A percentile compares a stretch with the other conserved stretches of the same genome.
Evolutionary conservation across 2,329 filamentous ascomycete species (phyloP).

Genomic region (Diaporthe vexans): DNA sequence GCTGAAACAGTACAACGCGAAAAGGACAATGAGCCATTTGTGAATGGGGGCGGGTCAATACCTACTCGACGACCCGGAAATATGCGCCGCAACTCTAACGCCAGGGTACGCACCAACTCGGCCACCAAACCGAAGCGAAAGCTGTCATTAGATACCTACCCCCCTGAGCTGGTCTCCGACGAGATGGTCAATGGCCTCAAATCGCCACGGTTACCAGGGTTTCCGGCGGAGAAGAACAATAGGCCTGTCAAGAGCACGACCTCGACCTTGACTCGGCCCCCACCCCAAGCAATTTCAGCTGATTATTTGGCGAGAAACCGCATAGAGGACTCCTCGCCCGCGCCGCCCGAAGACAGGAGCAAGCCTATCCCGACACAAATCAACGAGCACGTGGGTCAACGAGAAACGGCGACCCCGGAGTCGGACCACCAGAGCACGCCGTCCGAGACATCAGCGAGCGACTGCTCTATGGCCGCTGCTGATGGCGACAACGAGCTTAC

Average conservation of each 20-base stretch:
- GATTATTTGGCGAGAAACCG: constrained; percentile 49
- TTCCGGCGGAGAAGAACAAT: constrained; percentile 45
- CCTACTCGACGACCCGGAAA: constrained; percentile 41
- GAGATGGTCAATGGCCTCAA: constrained; percentile 49
- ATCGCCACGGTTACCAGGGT: constrained; percentile 48
- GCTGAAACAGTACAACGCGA: constrained; percentile 7
- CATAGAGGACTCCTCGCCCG: constrained; percentile 30
- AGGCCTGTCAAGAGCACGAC: constrained; percentile 45
- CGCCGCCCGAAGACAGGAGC: constrained; percentile 39
- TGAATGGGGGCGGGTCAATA: constrained; percentile 14
- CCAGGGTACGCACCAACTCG: constrained; percentile 50
- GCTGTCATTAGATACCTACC: constrained; percentile 51
- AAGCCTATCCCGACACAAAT: constrained; percentile 37
- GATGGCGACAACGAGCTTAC: constrained; percentile 46
- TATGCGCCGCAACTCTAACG: constrained; percentile 51
- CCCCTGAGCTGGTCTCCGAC: constrained; percentile 47
- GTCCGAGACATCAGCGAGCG: constrained; percentile 41
- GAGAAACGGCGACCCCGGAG: constrained; percentile 34
- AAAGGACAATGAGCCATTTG: constrained; percentile 31
- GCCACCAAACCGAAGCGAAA: constrained; percentile 50
- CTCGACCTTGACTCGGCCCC: constrained; percentile 48
- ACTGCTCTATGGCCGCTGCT: constrained; percentile 33
- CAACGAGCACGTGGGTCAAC: constrained; percentile 4
- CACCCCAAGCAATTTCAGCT: constrained; percentile 52
- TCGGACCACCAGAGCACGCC: constrained; percentile 38